phyloP scores from a whole-genome alignment of 2,329 filamentous ascomycete genomes.

The Verticillium zaregamsianum region DNA sequence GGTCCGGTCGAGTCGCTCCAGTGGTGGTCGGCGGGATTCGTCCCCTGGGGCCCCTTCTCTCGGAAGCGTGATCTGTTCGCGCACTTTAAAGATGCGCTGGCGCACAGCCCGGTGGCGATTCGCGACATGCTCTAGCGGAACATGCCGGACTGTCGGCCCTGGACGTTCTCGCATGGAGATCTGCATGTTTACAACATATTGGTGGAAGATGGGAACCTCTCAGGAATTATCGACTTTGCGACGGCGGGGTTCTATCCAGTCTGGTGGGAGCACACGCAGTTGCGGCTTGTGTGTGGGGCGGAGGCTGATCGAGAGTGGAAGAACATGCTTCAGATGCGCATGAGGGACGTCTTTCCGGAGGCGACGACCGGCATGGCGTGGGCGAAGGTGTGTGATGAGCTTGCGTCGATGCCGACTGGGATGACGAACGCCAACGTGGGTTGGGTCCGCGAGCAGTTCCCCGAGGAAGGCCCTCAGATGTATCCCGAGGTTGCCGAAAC shows the following conservation, averaged over 20 bases:
- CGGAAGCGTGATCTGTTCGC: not conserved
- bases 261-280: not conserved
- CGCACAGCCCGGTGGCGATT: not conserved
- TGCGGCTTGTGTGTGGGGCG: not conserved
- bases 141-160: not conserved
- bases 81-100: not conserved
- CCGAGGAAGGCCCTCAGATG: not conserved
- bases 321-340: not conserved
- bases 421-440: not conserved
- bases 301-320: not conserved
- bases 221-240: not conserved
- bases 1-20: not conserved
- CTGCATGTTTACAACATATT: not conserved
- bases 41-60: not conserved
- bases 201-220: not conserved
- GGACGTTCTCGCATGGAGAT: not conserved
- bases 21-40: not conserved
- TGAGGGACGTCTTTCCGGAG: not conserved
- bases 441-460: not conserved
- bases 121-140: not conserved
- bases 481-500: not conserved
- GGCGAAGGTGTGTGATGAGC: not conserved
- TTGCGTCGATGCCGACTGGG: not conserved
- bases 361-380: not conserved
- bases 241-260: not conserved